Conservation (phyloP, 208 protist genomes). For the Leishmania arabica region DNA sequence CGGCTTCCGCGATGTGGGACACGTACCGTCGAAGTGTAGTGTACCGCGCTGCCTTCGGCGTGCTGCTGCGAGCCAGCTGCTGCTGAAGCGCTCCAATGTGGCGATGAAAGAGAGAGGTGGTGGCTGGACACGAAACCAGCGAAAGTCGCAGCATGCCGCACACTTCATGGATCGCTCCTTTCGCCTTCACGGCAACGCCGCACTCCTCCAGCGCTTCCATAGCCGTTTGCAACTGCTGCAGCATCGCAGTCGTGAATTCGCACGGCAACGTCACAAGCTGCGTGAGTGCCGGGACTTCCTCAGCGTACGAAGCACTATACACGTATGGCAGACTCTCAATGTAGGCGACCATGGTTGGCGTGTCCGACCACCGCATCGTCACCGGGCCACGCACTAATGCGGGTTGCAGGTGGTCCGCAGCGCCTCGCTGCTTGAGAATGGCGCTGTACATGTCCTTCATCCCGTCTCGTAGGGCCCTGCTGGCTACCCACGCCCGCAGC, state of each 20-base stretch:
- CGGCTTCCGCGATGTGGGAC: conserved; percentile 4
- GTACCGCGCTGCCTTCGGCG: conserved; percentile 12
- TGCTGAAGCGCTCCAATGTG: conserved; percentile 16
- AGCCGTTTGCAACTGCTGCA: conserved; percentile 28
- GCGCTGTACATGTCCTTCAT: conserved; percentile 49
- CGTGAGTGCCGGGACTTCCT: conserved; percentile 30
- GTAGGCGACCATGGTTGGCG: conserved; percentile 14
- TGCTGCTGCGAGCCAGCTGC: conserved; percentile 2
- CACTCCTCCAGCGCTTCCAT: conserved; percentile 20
- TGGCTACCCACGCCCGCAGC: conserved; percentile 33
- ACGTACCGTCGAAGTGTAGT: conserved; percentile 11
- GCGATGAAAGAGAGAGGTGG: background rate
- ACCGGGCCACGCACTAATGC: conserved; percentile 11
- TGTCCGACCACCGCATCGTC: conserved; percentile 20
- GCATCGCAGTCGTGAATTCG: conserved; percentile 6
- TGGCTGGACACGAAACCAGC: conserved; percentile 9
- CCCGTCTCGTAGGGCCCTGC: conserved; percentile 32
- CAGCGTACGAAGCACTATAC: conserved; percentile 24
- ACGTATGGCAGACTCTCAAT: conserved; percentile 32
- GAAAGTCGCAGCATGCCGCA: conserved; percentile 23
- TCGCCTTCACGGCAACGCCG: background rate
- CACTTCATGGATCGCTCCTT: background rate
- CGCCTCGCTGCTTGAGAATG: conserved; percentile 47
- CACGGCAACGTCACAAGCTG: conserved; percentile 29
- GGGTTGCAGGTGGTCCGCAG: conserved; percentile 20